Conservation (phyloP, 2,329 filamentous ascomycete genomes). For the Nigrospora sphaerica region DNA sequence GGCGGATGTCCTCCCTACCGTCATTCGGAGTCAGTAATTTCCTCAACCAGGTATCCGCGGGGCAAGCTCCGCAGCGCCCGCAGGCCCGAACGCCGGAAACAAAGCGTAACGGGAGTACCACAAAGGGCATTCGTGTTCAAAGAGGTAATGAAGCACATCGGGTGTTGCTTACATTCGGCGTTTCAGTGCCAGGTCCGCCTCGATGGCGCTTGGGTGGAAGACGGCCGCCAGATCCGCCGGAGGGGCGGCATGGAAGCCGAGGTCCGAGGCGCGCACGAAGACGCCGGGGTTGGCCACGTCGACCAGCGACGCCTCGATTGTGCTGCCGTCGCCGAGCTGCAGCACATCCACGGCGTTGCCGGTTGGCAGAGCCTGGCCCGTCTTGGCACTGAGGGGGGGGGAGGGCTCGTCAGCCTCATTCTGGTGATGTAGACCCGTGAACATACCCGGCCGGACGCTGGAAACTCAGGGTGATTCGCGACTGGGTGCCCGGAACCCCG, state of each 20-base stretch:
- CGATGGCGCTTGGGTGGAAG: slow-evolving; percentile 19
- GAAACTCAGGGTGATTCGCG: slow-evolving; percentile 29
- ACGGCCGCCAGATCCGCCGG: slow-evolving; percentile 3
- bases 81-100: too few species aligned
- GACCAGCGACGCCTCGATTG: slow-evolving; percentile 27
- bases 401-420: too few species aligned
- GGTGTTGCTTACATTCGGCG: too few species aligned
- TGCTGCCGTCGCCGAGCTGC: slow-evolving; percentile 15
- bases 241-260: slow-evolving; percentile 14
- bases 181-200: slow-evolving; percentile 22
- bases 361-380: slow-evolving; percentile 30
- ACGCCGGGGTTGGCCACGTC: slow-evolving; percentile 35
- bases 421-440: too few species aligned
- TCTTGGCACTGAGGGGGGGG: slow-evolving; percentile 19
- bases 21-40: too few species aligned
- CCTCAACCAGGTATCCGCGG: too few species aligned
- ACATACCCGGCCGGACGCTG: slow-evolving; percentile 25
- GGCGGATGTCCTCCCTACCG: slow-evolving; percentile 30
- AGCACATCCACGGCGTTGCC: slow-evolving; percentile 26
- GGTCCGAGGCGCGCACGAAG: slow-evolving; percentile 25
- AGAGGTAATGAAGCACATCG: too few species aligned
- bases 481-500: slow-evolving; percentile 29
- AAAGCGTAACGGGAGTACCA: too few species aligned
- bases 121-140: too few species aligned
- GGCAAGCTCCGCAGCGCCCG: too few species aligned